Base-by-base conservation (phyloP, 164 flowering plant genomes). In the Liquidambar formosana region DNA sequence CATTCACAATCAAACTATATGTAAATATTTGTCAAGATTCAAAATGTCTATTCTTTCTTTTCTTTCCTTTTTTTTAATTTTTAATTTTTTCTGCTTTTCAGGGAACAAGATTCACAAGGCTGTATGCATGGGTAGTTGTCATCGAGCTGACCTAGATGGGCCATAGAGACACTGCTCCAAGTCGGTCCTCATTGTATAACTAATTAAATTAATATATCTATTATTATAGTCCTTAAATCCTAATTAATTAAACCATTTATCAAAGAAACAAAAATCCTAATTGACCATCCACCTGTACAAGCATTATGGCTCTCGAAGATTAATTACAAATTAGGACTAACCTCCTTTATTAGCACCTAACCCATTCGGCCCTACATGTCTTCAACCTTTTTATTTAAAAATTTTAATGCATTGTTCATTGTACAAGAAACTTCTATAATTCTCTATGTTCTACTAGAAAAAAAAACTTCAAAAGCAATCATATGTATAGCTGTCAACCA, bases 401-500 rank as follows among this genome's bases (percentile, higher is more conserved):
- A 4, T 47, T 49, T 49, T 49, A 33, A 33, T 49, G 18, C 14
- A 1, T 49, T 13, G n/a, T 49, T 49, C 14, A 13, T 49, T 0
- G 2, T 49, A 49, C n/a, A 49, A 11, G 57, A 54, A 21, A 54
- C 57, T 54, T 21, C 25, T 19, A 54, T 22, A 19, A 22, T 54
- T 54, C 21, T 18, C 11, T 3, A 10, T 53, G 26, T 10, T 19
- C 19, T 8, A 54, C 12, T 15, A 5, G 0, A 22, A 8, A 19
- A 8, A 19, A 21, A 54, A 19, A 22, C 26, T 22, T 15, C 26
- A 54, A 54, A 54, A 54, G 57, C 57, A 54, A 54, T 54, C 57
- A 54, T 22, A 59, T 15, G 19, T 11, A 16, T 11, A 59, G 63
- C 63, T 59, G 63, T 59, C 63, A 28, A 28, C 63, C 63, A 33